phyloP scores from a whole-genome alignment of 768 basidiomycete species.

The Leucosporidium creatinivorum region DNA sequence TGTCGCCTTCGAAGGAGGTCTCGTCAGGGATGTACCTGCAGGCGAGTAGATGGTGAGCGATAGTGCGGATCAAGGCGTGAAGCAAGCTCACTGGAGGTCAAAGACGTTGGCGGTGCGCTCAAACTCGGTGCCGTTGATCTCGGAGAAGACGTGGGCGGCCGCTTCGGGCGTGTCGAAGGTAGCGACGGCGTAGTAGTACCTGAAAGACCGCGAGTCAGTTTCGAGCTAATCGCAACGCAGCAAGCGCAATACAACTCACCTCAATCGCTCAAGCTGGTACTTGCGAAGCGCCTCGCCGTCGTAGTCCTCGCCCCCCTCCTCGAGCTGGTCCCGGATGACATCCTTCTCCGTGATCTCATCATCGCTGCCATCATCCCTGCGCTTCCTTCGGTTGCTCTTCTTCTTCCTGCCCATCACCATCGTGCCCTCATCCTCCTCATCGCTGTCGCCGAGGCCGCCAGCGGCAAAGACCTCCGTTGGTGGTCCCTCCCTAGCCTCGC shows the following conservation, averaged over 20 bases:
- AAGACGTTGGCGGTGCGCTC: slow-evolving; percentile 95
- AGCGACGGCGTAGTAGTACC: slow-evolving; percentile 92
- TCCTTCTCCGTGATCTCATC: slow-evolving; percentile 39
- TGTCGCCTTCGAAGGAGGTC: slow-evolving; percentile 36
- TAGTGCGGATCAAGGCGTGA: slow-evolving; percentile 61
- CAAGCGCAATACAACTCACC: slow-evolving; percentile 48
- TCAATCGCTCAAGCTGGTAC: slow-evolving; percentile 85
- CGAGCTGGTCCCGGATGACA: slow-evolving; percentile 39
- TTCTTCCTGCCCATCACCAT: slow-evolving; percentile 21
- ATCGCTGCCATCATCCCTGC: slow-evolving; percentile 27
- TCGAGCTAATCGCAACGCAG: not conserved
- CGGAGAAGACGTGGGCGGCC: slow-evolving; percentile 69
- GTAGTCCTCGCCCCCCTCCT: slow-evolving; percentile 56
- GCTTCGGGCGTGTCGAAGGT: slow-evolving; percentile 73
- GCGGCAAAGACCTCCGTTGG: slow-evolving; percentile 66
- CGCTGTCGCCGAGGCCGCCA: slow-evolving; percentile 43
- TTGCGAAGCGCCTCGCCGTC: slow-evolving; percentile 78
- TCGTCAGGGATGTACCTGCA: slow-evolving; percentile 36
- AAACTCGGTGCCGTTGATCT: slow-evolving; percentile 89
- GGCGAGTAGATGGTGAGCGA: too few species aligned
- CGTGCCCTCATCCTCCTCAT: slow-evolving; percentile 43
- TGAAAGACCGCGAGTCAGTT: slow-evolving; percentile 39
- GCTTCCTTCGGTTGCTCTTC: not conserved
- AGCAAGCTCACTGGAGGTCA: slow-evolving; percentile 77
- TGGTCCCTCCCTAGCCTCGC: slow-evolving; percentile 85